These are phyloP conservation scores for Pistacia integerrima DNA, from an alignment of 345 rosid genomes.

Conservation along the genomic window DNA sequence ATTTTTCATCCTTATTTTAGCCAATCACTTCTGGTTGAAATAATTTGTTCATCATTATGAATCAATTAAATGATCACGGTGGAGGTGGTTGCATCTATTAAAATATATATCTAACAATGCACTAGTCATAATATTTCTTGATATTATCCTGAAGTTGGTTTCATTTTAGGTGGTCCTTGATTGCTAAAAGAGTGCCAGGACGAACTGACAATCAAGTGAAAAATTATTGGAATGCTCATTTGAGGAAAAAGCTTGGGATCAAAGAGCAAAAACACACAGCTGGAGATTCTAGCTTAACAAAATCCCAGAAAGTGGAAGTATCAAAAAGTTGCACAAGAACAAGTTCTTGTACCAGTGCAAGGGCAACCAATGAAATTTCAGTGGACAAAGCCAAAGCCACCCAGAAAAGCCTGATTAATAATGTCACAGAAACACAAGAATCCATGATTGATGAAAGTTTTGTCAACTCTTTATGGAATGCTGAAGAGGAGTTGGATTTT, in stretches of 20 bases:
- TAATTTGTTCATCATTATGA: conserved; percentile 2
- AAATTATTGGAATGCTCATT: conserved; percentile 65
- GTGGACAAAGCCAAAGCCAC: conserved; percentile 12
- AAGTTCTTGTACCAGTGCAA: not conserved
- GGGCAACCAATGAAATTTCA: not conserved
- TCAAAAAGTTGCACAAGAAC: not conserved
- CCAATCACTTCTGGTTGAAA: not conserved
- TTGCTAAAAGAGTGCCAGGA: conserved; percentile 72
- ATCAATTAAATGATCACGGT: not conserved
- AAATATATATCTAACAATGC: not conserved
- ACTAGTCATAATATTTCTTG: not conserved
- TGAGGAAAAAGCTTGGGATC: conserved; percentile 52
- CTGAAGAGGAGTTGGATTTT: conserved; percentile 38
- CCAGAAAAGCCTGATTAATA: conserved; percentile 18
- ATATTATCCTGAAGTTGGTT: not conserved
- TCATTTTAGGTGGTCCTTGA: conserved; percentile 62
- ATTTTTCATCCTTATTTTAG: too few relatives aligned
- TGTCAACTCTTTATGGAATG: conserved; percentile 40
- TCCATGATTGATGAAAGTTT: conserved; percentile 23
- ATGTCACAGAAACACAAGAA: conserved; percentile 18
- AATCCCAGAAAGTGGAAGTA: conserved; percentile 14
- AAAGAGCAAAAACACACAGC: conserved; percentile 25
- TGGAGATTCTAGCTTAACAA: conserved; percentile 13
- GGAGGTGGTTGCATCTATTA: not conserved
- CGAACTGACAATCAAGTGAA: conserved; percentile 78